Base-by-base conservation (phyloP, 2,329 filamentous ascomycete species). In the Monilinia polystroma region DNA sequence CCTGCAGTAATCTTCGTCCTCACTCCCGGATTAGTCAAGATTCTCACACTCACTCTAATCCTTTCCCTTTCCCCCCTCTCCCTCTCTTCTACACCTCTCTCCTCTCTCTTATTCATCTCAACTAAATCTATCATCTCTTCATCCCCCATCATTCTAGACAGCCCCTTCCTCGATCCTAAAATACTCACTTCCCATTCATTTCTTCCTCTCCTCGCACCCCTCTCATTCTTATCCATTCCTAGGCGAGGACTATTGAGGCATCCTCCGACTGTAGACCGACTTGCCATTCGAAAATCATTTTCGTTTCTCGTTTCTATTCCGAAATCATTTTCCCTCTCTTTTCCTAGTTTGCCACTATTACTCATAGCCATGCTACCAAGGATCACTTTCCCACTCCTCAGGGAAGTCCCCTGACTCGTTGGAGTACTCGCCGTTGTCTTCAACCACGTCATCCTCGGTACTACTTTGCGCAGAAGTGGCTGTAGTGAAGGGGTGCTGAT, bases 181-280 rank as follows among this genome's bases (percentile, higher is more conserved):
- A 49, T 41, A 11, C 57, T n/a, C 57, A 47, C 49, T 23, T 59
- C 43, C 57, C 43, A 59, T 16, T 59, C 57, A 20, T 47, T 43
- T 35, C 57, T 49, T 1, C 43, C 6, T 32, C 41, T 58, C 10
- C 56, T 18, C 7, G 6, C 20, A 4, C 41, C 23, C 11, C 11
- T 18, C 20, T 49, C 43, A 11, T 35, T 49, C 57, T 12, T 49
- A 0, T 43, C 57, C 26, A 32, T 35, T 1, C 6, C 57, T 4
- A 20, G 6, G 1, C 26, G 26, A 32, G 12, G 14, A 49, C 7
- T 59, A 23, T 49, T 8, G 20, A 49, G 26, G 16, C 26, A 49
- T 35, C 57, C 26, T 4, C 57, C 57, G 10, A 49, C 20, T 8
- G 43, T 59, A 32, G n/a, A 49, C 47, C 57, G 32, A 32, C 26